Evolutionary conservation across 768 basidiomycete genomes (phyloP), one percentile per base, ranked within the genome.

Genomic region (Mycena albidolilacea): DNA sequence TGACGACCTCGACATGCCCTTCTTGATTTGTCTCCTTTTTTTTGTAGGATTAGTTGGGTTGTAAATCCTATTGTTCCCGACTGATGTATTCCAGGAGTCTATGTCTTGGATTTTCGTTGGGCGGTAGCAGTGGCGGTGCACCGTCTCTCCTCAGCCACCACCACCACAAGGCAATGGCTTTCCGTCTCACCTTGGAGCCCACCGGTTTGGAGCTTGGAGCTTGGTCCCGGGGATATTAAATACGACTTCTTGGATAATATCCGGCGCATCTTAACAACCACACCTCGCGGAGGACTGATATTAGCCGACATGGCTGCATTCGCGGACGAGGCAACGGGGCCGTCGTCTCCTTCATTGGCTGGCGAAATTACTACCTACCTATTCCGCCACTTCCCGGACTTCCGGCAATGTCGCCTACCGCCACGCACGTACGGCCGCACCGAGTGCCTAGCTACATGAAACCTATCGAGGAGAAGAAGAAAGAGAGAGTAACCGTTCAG

Each of bases 11-110:
- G 71, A 50, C 57, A 75, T 72, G 72, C 46, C 61, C 70, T 50
- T 71, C 64, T 70, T 76, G 74, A 68, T 76, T 63, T 76, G 52
- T 75, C 54, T 50, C n/a, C 52, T 73, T 69, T 74, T 74, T 77
- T 30, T 30, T 30, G 71, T 73, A 71, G 74, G 68, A 70, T 37
- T 54, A 62, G 23, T 35, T 64, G 8, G n/a, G 43, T 55, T 68
- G 71, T 72, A 63, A 64, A 66, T 67, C 23, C 39, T 66, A 66
- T 60, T 35, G 55, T 69, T 60, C 19, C 35, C 41, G 30, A 39
- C 55, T 72, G 65, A 10, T 37, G 65, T 19, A 43, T 67, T 74
- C 54, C 71, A 41, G 73, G 73, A 15, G 70, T 50, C 72, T 21
- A 74, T 55, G 3, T 66, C 54, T 61, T 69, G 48, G 37, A 74